These are phyloP conservation scores for Aspergillus fructus DNA, from an alignment of 2,329 filamentous ascomycete species.

Conservation along the genomic window DNA sequence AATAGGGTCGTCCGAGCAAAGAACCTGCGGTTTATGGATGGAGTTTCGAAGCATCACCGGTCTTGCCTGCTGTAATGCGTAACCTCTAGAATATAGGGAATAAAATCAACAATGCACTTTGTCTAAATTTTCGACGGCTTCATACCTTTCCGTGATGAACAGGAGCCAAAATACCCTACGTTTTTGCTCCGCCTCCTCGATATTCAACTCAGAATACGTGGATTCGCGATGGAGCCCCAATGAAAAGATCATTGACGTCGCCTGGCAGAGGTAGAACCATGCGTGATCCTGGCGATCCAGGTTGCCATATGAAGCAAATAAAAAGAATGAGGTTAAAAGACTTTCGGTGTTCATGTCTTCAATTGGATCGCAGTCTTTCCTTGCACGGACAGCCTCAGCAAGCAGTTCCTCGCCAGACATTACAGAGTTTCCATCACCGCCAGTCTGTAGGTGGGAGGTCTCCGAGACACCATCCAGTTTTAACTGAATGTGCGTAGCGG, in stretches of 20 bases:
- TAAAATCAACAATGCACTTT: not conserved
- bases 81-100: slow-evolving; percentile 51
- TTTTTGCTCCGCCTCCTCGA: slow-evolving; percentile 61
- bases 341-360: slow-evolving; percentile 42
- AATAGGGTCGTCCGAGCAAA: slow-evolving; percentile 56
- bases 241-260: slow-evolving; percentile 62
- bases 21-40: slow-evolving; percentile 61
- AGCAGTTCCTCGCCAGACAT: slow-evolving; percentile 66
- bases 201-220: slow-evolving; percentile 49
- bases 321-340: slow-evolving; percentile 71
- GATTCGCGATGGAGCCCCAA: slow-evolving; percentile 46
- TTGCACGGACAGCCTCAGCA: slow-evolving; percentile 58
- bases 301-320: slow-evolving; percentile 71
- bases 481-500: slow-evolving; percentile 47
- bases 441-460: slow-evolving; percentile 36
- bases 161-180: slow-evolving; percentile 72
- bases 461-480: slow-evolving; percentile 36
- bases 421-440: slow-evolving; percentile 58
- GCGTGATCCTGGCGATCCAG: slow-evolving; percentile 72
- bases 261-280: slow-evolving; percentile 77
- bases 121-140: slow-evolving; percentile 12
- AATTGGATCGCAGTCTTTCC: slow-evolving; percentile 40
- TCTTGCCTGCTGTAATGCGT: slow-evolving; percentile 68
- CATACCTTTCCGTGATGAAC: slow-evolving; percentile 67
- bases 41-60: slow-evolving; percentile 70